Percentiles rank a stretch among this genome's conserved stretches.
These are phyloP conservation scores for Prillingera fragicola DNA, from an alignment of 1,284 basidiomycete genomes.

Conservation along the genomic window DNA sequence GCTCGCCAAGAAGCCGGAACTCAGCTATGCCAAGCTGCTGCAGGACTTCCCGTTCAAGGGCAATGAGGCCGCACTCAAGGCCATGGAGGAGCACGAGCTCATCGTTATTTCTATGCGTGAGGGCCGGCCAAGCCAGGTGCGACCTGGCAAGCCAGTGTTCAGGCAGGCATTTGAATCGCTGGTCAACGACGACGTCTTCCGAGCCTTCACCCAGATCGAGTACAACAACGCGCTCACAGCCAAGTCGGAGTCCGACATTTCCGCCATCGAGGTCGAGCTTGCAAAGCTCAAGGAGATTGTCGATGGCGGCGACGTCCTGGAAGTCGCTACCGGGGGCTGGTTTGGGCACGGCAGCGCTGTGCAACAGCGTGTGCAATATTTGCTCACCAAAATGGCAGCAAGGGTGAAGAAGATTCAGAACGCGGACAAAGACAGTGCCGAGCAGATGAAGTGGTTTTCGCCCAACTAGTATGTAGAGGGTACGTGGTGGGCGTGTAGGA, in stretches of 20 bases:
- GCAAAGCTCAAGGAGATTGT: slow-evolving; percentile 59
- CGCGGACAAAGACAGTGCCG: slow-evolving; percentile 63
- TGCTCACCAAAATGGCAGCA: slow-evolving; percentile 68
- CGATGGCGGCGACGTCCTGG: slow-evolving; percentile 36
- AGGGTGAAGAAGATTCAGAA: slow-evolving; percentile 62
- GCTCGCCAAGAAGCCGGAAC: slow-evolving; percentile 66
- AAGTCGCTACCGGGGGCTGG: slow-evolving; percentile 22
- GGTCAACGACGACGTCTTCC: slow-evolving; percentile 70
- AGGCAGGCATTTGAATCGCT: slow-evolving; percentile 76
- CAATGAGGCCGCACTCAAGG: slow-evolving; percentile 71
- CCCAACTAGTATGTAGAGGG: background rate
- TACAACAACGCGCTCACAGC: slow-evolving; percentile 70
- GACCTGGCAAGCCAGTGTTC: slow-evolving; percentile 85
- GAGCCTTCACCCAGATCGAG: slow-evolving; percentile 72
- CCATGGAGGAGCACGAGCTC: slow-evolving; percentile 84
- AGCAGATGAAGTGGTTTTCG: slow-evolving; percentile 58
- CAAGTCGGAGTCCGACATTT: slow-evolving; percentile 61
- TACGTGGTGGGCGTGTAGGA: background rate
- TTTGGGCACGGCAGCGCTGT: slow-evolving; percentile 54
- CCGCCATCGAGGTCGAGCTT: slow-evolving; percentile 71
- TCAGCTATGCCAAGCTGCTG: slow-evolving; percentile 73
- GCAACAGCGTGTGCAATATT: slow-evolving; percentile 60
- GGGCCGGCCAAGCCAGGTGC: slow-evolving; percentile 75
- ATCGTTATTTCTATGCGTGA: slow-evolving; percentile 72
- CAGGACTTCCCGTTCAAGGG: slow-evolving; percentile 87